Evolutionary conservation across 2,329 filamentous ascomycete species (phyloP), one percentile per base, ranked within the genome.

Genomic region (Ramichloridium luteum): DNA sequence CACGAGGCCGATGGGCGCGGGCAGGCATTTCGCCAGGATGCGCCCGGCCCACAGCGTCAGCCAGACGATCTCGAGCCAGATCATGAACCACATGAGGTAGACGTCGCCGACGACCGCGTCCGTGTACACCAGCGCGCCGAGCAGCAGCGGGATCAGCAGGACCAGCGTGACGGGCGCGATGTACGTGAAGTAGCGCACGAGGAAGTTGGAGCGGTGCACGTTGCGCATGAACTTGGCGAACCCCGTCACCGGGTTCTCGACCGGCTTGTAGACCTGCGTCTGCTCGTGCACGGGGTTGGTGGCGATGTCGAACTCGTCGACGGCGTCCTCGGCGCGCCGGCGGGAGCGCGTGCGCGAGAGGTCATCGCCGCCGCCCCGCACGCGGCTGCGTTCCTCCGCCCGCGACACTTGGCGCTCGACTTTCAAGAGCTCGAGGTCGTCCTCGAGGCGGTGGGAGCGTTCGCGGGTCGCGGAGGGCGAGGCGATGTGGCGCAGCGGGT

Each of bases 11-110:
- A 79, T 67, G 0, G 70, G 64, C 45, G 63, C 71, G 1, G 77
- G 77, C 6, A 81, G 61, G 32, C 62, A 65, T 55, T 80, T 80
- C 5, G 76, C 70, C 10, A 77, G 59, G 29, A 80, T 68, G 57
- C 39, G 38, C 17, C 72, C 79, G 13, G 79, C 77, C 88, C 88
- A 96, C 0, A 94, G 65, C 0, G 84, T 84, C 40, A 88, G 67
- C 88, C 88, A 96, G 15, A 94, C 69, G 25, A 93, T 83, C 56
- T 93, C 82, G 12, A 94, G 68, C 88, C 88, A 96, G 40, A 94
- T 84, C 16, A 81, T 81, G 51, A 96, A 94, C 88, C 88, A 96
- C 37, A 84, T 62, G 27, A 94, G 62, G 40, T 74, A 51, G 0
- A 93, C 84, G 13, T 79, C 83, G 1, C 84, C 84, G 3, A 79